These are phyloP conservation scores for Phragmites australis DNA, from an alignment of 176 grass and related monocot genomes.

Conservation along the genomic window DNA sequence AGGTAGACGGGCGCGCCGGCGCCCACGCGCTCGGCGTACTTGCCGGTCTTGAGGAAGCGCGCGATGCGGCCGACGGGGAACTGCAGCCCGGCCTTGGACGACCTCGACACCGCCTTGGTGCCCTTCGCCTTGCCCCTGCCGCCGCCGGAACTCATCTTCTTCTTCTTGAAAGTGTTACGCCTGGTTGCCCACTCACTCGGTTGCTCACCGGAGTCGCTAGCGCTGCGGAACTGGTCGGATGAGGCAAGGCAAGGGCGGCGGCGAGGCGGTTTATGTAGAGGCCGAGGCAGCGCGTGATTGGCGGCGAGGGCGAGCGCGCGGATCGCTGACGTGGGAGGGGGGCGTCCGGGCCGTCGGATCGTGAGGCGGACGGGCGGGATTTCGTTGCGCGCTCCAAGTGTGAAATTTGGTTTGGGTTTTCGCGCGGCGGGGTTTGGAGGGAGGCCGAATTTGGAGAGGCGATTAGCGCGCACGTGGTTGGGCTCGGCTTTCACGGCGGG, in stretches of 20 bases:
- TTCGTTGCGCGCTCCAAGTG: background rate
- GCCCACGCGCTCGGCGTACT: conserved; percentile 78
- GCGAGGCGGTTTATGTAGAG: conserved; percentile 28
- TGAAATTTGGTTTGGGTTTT: background rate
- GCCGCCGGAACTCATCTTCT: conserved; percentile 54
- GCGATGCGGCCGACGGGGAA: conserved; percentile 80
- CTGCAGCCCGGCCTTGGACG: conserved; percentile 72
- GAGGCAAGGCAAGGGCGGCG: fast-evolving
- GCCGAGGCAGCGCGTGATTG: conserved; percentile 11
- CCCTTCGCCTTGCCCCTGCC: conserved; percentile 55
- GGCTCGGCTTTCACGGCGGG: too few relatives aligned
- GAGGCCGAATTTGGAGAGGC: background rate
- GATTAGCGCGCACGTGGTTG: background rate
- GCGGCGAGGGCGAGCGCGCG: background rate
- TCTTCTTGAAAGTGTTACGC: too few relatives aligned
- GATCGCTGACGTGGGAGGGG: conserved; percentile 39
- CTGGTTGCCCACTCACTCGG: too few relatives aligned
- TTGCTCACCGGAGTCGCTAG: background rate
- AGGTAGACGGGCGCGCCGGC: conserved; percentile 72
- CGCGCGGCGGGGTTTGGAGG: conserved; percentile 7
- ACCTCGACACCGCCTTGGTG: conserved; percentile 48
- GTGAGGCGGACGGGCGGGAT: background rate
- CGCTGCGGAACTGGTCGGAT: background rate
- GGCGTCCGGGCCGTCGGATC: background rate
- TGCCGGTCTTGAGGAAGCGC: conserved; percentile 74